Conservation (phyloP, 2,329 filamentous ascomycete species). For the Paracamarosporium sp. region DNA sequence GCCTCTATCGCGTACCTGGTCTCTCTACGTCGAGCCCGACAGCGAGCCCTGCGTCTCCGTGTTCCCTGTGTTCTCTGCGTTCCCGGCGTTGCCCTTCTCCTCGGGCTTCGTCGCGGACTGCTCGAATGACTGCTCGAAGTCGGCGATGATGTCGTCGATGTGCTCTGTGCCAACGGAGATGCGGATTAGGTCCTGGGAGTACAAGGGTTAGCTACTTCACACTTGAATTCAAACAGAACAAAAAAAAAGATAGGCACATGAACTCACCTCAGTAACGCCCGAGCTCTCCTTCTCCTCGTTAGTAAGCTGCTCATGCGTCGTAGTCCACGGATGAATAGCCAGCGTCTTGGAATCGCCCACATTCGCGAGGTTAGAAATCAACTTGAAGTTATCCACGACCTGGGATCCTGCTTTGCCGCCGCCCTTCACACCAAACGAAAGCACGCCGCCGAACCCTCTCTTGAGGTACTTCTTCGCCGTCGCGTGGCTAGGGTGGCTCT, state of each 20-base stretch:
- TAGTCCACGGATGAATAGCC: conserved; percentile 94
- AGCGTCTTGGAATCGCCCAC: conserved; percentile 95
- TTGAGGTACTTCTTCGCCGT: conserved; percentile 86
- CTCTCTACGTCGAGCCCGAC: conserved; percentile 34
- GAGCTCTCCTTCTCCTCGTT: conserved; percentile 81
- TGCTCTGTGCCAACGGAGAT: conserved; percentile 96
- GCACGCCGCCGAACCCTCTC: conserved; percentile 84
- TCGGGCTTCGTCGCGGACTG: conserved; percentile 56
- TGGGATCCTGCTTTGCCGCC: conserved; percentile 82
- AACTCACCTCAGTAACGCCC: conserved; percentile 76
- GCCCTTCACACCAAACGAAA: conserved; percentile 93
- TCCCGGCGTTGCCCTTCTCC: conserved; percentile 39
- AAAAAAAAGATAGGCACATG: background rate
- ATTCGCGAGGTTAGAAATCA: conserved; percentile 95
- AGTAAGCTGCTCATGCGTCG: conserved; percentile 89
- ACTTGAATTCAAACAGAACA: too few species aligned
- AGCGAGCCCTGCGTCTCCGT: conserved; percentile 32
- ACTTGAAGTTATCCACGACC: conserved; percentile 91
- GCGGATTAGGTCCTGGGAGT: conserved; percentile 83
- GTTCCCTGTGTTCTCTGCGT: conserved; percentile 40
- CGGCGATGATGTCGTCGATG: conserved; percentile 95
- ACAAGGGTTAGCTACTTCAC: conserved; percentile 15
- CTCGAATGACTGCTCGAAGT: conserved; percentile 91
- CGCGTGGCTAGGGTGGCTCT: conserved; percentile 80
- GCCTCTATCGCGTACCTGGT: too few species aligned